Conservation (phyloP, 2,329 filamentous ascomycete species). For the Cytospora mali region DNA sequence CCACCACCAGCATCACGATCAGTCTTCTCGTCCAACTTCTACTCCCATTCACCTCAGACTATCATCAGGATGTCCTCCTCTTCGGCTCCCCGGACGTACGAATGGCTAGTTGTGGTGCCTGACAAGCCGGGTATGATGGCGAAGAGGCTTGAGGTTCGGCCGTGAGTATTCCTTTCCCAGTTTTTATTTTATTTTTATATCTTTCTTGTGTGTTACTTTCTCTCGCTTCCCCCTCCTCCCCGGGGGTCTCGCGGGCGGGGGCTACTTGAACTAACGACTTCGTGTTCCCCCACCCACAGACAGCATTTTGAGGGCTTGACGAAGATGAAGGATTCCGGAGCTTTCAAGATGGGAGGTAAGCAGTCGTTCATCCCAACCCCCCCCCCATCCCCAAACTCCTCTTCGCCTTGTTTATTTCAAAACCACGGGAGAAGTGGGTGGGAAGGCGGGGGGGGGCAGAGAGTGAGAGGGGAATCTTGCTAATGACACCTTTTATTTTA, state of each 20-base stretch:
- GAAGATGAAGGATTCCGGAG: constrained; percentile 55
- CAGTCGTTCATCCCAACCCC: constrained; percentile 13
- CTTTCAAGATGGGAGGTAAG: constrained; percentile 67
- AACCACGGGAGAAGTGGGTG: neutral
- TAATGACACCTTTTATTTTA: neutral
- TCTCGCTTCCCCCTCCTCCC: too few relatives aligned
- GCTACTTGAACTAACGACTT: constrained; percentile 16
- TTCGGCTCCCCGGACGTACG: constrained; percentile 46
- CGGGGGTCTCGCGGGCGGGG: too few relatives aligned
- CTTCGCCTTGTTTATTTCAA: constrained; percentile 1
- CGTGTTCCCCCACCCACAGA: constrained; percentile 37
- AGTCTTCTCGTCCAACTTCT: neutral
- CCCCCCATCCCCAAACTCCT: neutral
- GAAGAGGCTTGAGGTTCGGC: constrained; percentile 64
- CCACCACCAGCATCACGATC: constrained; percentile 21
- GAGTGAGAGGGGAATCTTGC: neutral
- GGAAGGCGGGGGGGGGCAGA: too few relatives aligned
- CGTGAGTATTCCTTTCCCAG: constrained; percentile 46
- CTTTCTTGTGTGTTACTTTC: neutral
- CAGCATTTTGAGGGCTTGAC: constrained; percentile 61
- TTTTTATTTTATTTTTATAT: neutral
- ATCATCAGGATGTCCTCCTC: constrained; percentile 20
- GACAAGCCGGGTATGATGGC: constrained; percentile 63
- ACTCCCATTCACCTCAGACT: neutral
- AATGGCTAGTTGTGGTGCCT: constrained; percentile 71